Base-by-base conservation (phyloP, 2,329 filamentous ascomycete genomes). In the Cercospora berteroae region DNA sequence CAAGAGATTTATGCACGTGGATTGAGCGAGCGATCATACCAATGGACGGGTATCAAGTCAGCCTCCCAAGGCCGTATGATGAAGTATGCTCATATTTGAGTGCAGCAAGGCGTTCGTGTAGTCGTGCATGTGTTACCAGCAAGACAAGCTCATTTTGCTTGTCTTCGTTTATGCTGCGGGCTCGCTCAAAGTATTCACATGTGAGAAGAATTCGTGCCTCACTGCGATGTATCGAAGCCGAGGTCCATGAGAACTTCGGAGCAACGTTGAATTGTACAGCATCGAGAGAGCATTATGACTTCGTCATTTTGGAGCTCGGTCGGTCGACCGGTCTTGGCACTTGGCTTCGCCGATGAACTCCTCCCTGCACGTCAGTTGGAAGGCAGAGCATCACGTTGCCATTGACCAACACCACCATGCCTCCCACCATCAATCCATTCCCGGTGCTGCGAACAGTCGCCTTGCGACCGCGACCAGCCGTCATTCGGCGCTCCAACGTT, bases 401-500 rank as follows among this genome's bases (percentile, higher is more conserved):
- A 66, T 62, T 63, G 60, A 66, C 25, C 56, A 12, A 27, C 61
- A 58, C 20, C 55, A 66, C 44, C 20, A 73, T 73, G 70, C 68
- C 71, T 60, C 63, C 62, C 55, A 60, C 68, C 31, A 66, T 71
- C 61, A 71, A 70, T 48, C 64, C 69, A 31, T 55, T 72, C n/a
- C 68, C 71, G 10, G 64, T 70, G 27, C 60, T 73, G 55, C 70
- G 71, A 27, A 67, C 64, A 23, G 69, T 71, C 61, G 66, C 67
- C 16, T 69, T 73, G 31, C 65, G 74, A 59, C 73, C 74, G 27
- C 70, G 67, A 60, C 67, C 67, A 48, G 33, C 64, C 5, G 63
- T 70, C 2, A 42, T 70, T 33, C 67, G 67, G 16, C 64, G 67
- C 62, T 67, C 65, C 64, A 69, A 70, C 63, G 67, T 70, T 8